These are phyloP conservation scores for Dryadomyces quercus-mongolicae DNA, from an alignment of 2,329 filamentous ascomycete species.

Conservation along the genomic window DNA sequence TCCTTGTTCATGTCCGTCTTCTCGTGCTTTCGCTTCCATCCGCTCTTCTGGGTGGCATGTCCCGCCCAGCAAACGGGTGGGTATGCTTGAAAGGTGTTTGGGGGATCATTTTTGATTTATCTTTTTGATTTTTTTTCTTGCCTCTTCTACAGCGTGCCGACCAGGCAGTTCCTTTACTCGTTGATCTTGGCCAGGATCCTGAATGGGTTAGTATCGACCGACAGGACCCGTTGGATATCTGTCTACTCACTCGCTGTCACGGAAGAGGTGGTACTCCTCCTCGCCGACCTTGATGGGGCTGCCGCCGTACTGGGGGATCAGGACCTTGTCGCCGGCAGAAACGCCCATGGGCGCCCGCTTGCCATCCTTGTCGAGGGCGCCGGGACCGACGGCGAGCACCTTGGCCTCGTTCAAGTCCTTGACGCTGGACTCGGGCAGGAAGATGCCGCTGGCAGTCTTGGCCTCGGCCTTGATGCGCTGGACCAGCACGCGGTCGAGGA, in stretches of 20 bases:
- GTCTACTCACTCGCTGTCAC: constrained; percentile 97
- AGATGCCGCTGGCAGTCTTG: constrained; percentile 94
- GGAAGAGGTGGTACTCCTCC: constrained; percentile 91
- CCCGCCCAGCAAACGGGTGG: too few relatives aligned
- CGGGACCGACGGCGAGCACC: constrained; percentile 89
- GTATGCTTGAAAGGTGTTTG: neutral
- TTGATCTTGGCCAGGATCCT: constrained; percentile 99
- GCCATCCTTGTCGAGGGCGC: constrained; percentile 75
- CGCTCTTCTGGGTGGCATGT: too few relatives aligned
- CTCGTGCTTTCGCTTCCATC: too few relatives aligned
- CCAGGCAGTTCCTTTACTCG: constrained; percentile 51
- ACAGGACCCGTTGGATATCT: too few relatives aligned
- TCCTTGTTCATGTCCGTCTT: too few relatives aligned
- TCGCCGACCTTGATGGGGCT: constrained; percentile 95
- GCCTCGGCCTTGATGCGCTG: constrained; percentile 95
- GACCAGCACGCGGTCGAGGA: constrained; percentile 95
- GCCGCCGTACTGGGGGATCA: constrained; percentile 95
- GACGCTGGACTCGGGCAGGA: constrained; percentile 90
- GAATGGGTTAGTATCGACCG: neutral
- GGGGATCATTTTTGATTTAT: neutral
- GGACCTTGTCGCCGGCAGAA: constrained; percentile 71
- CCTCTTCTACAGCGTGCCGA: neutral
- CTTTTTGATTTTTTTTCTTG: constrained; percentile 13
- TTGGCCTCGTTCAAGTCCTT: constrained; percentile 98
- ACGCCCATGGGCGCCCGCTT: constrained; percentile 81